phyloP scores from a whole-genome alignment of 768 basidiomycete species.

The Melanogaster broomeanus region DNA sequence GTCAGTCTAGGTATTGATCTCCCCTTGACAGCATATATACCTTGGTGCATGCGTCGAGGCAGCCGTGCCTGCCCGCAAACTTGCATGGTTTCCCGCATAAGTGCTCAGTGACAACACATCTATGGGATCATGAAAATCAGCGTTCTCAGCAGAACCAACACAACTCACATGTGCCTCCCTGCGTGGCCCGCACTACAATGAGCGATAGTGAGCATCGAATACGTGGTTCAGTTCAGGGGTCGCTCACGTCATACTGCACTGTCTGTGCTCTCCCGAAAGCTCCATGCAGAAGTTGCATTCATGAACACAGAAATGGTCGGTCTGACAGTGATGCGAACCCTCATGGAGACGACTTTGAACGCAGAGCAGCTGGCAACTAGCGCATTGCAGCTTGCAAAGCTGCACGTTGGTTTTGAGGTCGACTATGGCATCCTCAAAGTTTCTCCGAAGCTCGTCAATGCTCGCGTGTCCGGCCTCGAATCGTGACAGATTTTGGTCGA shows the following conservation, averaged over 20 bases:
- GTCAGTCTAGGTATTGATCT: background rate
- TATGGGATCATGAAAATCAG: conserved; percentile 21
- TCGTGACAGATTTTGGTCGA: conserved; percentile 47
- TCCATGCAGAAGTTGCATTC: conserved; percentile 44
- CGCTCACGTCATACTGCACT: conserved; percentile 51
- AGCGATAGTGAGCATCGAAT: background rate
- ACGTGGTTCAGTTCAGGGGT: background rate
- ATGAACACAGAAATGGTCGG: conserved; percentile 47
- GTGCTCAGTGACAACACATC: conserved; percentile 54
- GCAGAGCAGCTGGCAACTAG: conserved; percentile 50
- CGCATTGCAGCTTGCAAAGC: conserved; percentile 52
- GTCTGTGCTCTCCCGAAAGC: conserved; percentile 27
- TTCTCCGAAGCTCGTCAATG: conserved; percentile 46
- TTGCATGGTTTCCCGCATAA: conserved; percentile 55
- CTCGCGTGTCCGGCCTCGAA: conserved; percentile 47
- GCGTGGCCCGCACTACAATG: conserved; percentile 54
- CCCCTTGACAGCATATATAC: conserved; percentile 26
- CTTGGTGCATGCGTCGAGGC: conserved; percentile 52
- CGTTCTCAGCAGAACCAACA: fast-evolving
- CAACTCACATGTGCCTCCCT: conserved; percentile 51
- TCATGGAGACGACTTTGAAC: conserved; percentile 47
- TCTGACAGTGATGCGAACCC: conserved; percentile 48
- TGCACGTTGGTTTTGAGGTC: conserved; percentile 48
- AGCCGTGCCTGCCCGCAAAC: conserved; percentile 49
- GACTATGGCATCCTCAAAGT: conserved; percentile 43